Conservation (phyloP, 805 yeast species). For the Metschnikowia koreensis region DNA sequence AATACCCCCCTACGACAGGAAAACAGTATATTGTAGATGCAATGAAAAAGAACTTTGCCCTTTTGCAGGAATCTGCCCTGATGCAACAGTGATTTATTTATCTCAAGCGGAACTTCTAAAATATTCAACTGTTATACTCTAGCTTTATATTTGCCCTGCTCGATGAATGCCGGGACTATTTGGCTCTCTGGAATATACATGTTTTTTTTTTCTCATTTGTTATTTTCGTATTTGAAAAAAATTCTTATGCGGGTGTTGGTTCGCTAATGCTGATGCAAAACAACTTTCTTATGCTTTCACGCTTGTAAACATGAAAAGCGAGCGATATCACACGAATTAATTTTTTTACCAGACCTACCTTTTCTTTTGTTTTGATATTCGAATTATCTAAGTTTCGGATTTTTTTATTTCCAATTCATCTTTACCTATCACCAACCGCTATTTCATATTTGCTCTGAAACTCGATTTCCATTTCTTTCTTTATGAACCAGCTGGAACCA, state of each 20-base stretch:
- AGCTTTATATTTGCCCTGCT: too few relatives aligned
- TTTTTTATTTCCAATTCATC: too few relatives aligned
- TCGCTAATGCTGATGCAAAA: background rate
- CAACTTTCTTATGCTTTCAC: too few relatives aligned
- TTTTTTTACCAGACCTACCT: background rate
- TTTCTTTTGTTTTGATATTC: too few relatives aligned
- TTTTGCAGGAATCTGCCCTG: conserved; percentile 1
- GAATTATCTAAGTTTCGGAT: too few relatives aligned
- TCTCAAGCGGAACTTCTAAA: background rate
- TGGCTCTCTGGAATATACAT: too few relatives aligned
- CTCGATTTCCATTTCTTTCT: background rate
- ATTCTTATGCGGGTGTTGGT: background rate
- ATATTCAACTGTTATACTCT: too few relatives aligned
- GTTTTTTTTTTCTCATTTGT: too few relatives aligned
- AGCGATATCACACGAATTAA: background rate
- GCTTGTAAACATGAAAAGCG: background rate
- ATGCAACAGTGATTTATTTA: background rate
- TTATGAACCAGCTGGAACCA: background rate
- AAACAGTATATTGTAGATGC: conserved; percentile 31
- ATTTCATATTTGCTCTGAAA: background rate
- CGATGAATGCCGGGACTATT: too few relatives aligned
- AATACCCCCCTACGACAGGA: conserved; percentile 25
- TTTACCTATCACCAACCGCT: background rate
- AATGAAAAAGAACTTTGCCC: conserved; percentile 28
- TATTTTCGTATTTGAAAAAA: background rate